These are phyloP conservation scores for Cryptosporidium sp. DNA, from an alignment of 169 alveolate species.

Conservation along the genomic window DNA sequence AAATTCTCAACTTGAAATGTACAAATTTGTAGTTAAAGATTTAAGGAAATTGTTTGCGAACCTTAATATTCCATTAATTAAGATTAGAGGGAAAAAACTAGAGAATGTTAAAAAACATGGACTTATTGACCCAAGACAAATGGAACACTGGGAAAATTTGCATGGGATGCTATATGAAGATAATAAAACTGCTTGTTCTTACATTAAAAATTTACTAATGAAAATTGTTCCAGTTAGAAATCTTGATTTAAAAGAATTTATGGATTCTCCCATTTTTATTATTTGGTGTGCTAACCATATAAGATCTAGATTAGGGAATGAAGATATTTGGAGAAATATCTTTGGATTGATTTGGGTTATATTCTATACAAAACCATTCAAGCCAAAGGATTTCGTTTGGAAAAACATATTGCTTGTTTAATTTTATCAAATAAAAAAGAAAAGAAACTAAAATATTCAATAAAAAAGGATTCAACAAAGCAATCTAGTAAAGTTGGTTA, in stretches of 20 bases:
- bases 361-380: slow-evolving; percentile 44
- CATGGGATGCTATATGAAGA: slow-evolving; percentile 22
- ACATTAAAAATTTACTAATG: slow-evolving; percentile 16
- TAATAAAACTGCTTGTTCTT: slow-evolving; percentile 16
- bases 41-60: slow-evolving; percentile 22
- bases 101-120: background rate
- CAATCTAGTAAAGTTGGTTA: background rate
- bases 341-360: slow-evolving; percentile 59
- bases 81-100: background rate
- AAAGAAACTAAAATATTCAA: background rate
- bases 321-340: slow-evolving; percentile 72
- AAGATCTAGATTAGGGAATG: slow-evolving; percentile 57
- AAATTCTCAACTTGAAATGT: background rate
- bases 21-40: slow-evolving; percentile 22
- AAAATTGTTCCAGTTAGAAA: background rate
- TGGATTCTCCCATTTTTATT: slow-evolving; percentile 51
- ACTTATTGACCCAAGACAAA: slow-evolving; percentile 63
- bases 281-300: slow-evolving; percentile 73
- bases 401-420: slow-evolving; percentile 45
- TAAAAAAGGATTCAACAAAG: background rate
- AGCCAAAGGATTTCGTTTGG: slow-evolving; percentile 52
- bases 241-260: slow-evolving; percentile 11
- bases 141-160: slow-evolving; percentile 53
- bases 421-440: background rate
- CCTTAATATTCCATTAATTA: slow-evolving; percentile 23